Evolutionary conservation across 495 filamentous ascomycete species (phyloP).

Genomic region (Aspergillus saccharolyticus): DNA sequence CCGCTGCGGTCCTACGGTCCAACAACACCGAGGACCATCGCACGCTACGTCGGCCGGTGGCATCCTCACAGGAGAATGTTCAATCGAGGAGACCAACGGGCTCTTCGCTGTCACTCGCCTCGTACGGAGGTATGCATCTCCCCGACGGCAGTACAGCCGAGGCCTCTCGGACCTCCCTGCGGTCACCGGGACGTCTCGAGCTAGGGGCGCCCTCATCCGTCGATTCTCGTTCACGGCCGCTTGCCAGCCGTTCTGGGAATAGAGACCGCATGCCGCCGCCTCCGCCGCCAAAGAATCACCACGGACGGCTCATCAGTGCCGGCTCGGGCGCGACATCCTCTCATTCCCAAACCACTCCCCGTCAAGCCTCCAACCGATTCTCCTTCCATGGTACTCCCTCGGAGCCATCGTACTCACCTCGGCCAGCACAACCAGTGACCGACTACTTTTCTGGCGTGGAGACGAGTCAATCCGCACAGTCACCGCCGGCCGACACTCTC

Average conservation of each 20-base stretch:
- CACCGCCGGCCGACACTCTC: conserved; percentile 24
- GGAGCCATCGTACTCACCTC: conserved; percentile 18
- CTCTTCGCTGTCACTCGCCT: conserved; percentile 8
- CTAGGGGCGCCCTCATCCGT: conserved; percentile 35
- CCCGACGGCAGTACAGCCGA: conserved; percentile 47
- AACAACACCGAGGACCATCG: conserved; percentile 8
- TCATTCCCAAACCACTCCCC: conserved; percentile 22
- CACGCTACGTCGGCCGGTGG: conserved; percentile 1
- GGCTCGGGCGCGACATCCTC: conserved; percentile 22
- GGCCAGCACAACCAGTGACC: conserved; percentile 26
- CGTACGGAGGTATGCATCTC: conserved; percentile 9
- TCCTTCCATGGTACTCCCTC: conserved; percentile 27
- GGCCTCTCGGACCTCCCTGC: conserved; percentile 40
- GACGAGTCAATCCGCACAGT: conserved; percentile 15
- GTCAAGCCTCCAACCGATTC: conserved; percentile 24
- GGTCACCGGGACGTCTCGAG: conserved; percentile 28
- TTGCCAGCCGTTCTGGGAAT: conserved; percentile 21
- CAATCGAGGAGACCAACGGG: conserved; percentile 3
- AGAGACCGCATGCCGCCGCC: conserved; percentile 47
- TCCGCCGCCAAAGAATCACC: conserved; percentile 58
- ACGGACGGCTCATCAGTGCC: conserved; percentile 61
- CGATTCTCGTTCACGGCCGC: conserved; percentile 36
- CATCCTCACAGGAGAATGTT: background rate
- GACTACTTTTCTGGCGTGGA: conserved; percentile 29
- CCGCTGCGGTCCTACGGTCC: conserved; percentile 13